Evolutionary conservation across 78 protist genomes (phyloP), one percentile per base, ranked within the genome.

Genomic region (Cyanophora paradoxa): DNA sequence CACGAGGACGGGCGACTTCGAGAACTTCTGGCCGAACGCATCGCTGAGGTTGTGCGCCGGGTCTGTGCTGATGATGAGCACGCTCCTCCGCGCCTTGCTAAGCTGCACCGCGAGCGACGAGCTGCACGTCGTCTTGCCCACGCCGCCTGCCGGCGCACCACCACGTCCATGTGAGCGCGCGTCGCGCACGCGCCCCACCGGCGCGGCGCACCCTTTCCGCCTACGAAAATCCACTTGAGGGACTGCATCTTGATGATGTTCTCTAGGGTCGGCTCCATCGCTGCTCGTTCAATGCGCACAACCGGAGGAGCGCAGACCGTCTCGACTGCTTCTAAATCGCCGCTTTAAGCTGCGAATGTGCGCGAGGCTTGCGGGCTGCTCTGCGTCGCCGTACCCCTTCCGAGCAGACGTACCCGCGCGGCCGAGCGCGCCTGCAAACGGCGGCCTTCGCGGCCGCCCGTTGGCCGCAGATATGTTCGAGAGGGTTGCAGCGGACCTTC

Each of bases 41-140:
- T 96, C 99, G 48, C 80, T 56, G 30, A 96, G 78, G 77, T 93
- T 93, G 84, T 96, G 99, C 24, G 99, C 99, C 13, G 99, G 99
- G 68, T 96, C 99, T 26, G 99, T 96, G 33, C 97, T 93, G 31
- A 96, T 85, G 19, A 96, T 37, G 8, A 96, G 78, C 36, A 96
- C 97, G 11, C 76, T 62, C 48, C 77, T 57, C 72, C 73, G 44
- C 20, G 52, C 13, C 26, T 10, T 4, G 24, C 41, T 69, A 13
- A 65, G 67, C 7, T n/a, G 59, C 33, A 67, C 26, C 13, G 90
- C 86, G 62, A 86, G 28, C 41, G 82, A 58, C 64, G 87, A 84
- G 52, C 82, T 58, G 62, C 78, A 76, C 16, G 96, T 92, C 7
- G 91, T 90, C 71, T 91, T 92, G 42, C 98, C 95, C 3, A 96